Evolutionary conservation across 1,139 yeast genomes (phyloP), one percentile per base, ranked within the genome.

Genomic region (Zygoascus sp.): DNA sequence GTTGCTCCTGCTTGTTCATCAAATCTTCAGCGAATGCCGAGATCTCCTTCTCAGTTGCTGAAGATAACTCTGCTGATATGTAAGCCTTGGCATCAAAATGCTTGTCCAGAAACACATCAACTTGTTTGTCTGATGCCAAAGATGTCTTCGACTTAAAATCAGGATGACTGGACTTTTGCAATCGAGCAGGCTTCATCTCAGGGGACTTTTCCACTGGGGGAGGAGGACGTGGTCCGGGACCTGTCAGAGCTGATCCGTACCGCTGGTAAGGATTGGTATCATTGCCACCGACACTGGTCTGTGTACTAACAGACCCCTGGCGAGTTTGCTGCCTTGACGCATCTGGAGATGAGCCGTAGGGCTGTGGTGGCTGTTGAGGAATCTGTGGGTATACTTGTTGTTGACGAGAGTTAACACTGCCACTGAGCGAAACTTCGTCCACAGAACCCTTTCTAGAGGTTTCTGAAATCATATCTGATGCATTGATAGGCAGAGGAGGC

Each of bases 41-140:
- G 39, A 88, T 81, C 53, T 83, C 88, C 0, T 79, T 70, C 1
- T 92, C 90, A 2, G 83, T 77, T 0, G 90, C 89, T 48, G 79
- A 78, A 13, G 79, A 70, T 50, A 84, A 63, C 49, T 79, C 77
- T 7, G 71, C 67, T 13, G 74, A 69, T 13, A 85, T 79, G 58
- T 75, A 80, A 4, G 66, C 56, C 42, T 73, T 74, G 2, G 84
- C 78, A 53, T 76, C 71, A 51, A 75, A 75, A 7, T 63, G 52
- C 2, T 68, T 66, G 3, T 66, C 58, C 15, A 50, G 47, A 30
- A 58, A 49, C 35, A 48, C 48, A 20, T 45, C 44, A n/a, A 19
- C 38, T 10, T 21, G 21, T 10, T 10, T 25, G 13, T 30, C 41
- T 1, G 41, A 27, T 4, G 27, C 17, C 3, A 32, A 15, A 11